phyloP scores from a whole-genome alignment of 2,329 filamentous ascomycete genomes.

The Alternaria infectoria region DNA sequence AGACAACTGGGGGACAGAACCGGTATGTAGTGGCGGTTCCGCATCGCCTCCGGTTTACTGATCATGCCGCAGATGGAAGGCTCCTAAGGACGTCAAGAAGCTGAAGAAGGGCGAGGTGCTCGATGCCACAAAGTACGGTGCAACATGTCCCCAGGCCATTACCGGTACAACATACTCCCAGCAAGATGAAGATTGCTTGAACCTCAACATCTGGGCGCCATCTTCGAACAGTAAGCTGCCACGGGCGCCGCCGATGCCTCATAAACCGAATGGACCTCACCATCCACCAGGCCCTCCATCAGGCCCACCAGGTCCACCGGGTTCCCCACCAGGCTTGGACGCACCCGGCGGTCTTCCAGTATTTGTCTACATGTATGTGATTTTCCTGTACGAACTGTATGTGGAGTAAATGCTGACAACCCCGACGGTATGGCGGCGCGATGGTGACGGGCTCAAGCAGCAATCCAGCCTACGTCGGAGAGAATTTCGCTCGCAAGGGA shows the following conservation, averaged over 20 bases:
- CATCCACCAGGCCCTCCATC: neutral
- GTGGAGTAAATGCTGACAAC: neutral
- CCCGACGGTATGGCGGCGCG: slow-evolving; percentile 42
- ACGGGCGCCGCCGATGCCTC: slow-evolving; percentile 1
- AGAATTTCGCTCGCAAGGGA: slow-evolving; percentile 41
- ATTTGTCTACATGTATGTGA: slow-evolving; percentile 51
- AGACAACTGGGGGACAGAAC: slow-evolving; percentile 30
- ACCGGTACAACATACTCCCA: slow-evolving; percentile 26
- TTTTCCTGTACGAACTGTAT: neutral
- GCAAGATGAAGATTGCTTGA: slow-evolving; percentile 49
- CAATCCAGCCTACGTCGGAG: slow-evolving; percentile 52
- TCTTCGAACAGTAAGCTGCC: neutral
- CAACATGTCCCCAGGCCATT: slow-evolving; percentile 34
- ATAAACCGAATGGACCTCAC: slow-evolving; percentile 2
- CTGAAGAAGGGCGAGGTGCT: slow-evolving; percentile 16
- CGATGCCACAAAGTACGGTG: slow-evolving; percentile 27
- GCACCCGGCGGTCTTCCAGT: slow-evolving; percentile 29
- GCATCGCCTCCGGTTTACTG: neutral
- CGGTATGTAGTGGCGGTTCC: slow-evolving; percentile 12
- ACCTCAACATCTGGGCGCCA: slow-evolving; percentile 40
- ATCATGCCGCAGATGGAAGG: slow-evolving; percentile 22
- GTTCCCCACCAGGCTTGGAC: neutral
- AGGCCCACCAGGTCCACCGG: neutral
- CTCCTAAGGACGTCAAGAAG: slow-evolving; percentile 21
- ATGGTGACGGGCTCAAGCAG: slow-evolving; percentile 50